phyloP scores from a whole-genome alignment of 148 eudicot species.

The Nyssa sinensis region DNA sequence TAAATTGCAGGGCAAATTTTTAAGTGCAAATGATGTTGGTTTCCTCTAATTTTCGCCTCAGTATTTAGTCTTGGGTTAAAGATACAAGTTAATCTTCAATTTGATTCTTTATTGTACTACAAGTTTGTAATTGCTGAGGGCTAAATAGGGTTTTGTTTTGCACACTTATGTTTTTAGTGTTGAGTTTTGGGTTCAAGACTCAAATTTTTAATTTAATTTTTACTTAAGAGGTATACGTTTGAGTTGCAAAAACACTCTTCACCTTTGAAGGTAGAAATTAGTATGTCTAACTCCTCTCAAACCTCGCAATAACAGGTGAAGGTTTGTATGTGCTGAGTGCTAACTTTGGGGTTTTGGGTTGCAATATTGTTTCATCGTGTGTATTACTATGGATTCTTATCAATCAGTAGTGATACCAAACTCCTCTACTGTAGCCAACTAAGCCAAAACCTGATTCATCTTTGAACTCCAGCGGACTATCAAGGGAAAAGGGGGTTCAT shows the following conservation, averaged over 20 bases:
- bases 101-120: neutral
- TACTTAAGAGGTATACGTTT: too few relatives aligned
- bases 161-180: too few relatives aligned
- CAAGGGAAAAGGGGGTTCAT: neutral
- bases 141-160: slow-evolving; percentile 3
- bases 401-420: neutral
- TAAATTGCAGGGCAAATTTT: neutral
- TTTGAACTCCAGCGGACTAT: neutral
- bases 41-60: neutral
- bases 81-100: neutral
- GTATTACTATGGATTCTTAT: neutral
- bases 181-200: too few relatives aligned
- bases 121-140: neutral
- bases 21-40: neutral
- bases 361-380: neutral
- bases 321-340: too few relatives aligned
- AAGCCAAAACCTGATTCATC: slow-evolving; percentile 11
- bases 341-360: too few relatives aligned
- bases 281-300: too few relatives aligned
- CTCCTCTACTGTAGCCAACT: neutral
- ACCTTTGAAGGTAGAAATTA: too few relatives aligned
- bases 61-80: neutral
- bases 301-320: too few relatives aligned
- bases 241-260: too few relatives aligned
- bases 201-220: too few relatives aligned